Evolutionary conservation across 2,329 filamentous ascomycete genomes (phyloP).

Genomic region (Colletotrichum eremochloae): DNA sequence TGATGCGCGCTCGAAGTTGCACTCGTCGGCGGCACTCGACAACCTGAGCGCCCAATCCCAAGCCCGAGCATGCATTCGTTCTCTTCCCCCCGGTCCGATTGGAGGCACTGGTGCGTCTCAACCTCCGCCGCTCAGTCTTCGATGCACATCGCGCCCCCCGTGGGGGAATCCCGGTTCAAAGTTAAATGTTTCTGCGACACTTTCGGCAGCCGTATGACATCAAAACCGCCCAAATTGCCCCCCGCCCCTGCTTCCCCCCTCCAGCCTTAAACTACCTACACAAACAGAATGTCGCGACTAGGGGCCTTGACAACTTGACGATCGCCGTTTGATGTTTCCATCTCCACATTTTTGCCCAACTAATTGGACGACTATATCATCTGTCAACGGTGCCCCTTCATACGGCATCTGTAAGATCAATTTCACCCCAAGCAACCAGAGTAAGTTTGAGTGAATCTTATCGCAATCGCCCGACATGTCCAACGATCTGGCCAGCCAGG

Average conservation of each 20-base stretch:
- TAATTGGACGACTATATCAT: conserved; percentile 19
- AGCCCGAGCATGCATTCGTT: conserved; percentile 16
- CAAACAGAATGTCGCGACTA: conserved; percentile 7
- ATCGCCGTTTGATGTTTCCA: conserved; percentile 31
- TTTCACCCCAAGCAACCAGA: neutral
- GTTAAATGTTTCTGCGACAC: conserved; percentile 24
- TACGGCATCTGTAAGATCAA: neutral
- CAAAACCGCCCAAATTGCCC: conserved; percentile 11
- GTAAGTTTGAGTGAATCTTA: neutral
- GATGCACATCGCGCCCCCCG: conserved; percentile 27
- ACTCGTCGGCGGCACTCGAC: conserved; percentile 10
- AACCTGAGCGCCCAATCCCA: conserved; percentile 29
- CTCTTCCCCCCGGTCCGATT: conserved; percentile 15
- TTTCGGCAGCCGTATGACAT: conserved; percentile 23
- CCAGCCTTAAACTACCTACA: neutral
- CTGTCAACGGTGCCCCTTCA: neutral
- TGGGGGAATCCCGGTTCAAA: conserved; percentile 39
- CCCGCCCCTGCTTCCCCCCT: neutral
- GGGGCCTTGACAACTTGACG: conserved; percentile 26
- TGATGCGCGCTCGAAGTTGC: conserved; percentile 18
- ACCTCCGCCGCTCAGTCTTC: conserved; percentile 36
- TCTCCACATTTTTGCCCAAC: conserved; percentile 34
- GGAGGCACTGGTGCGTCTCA: conserved; percentile 40
- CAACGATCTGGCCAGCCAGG: conserved; percentile 35
- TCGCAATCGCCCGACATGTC: conserved; percentile 28